These are phyloP conservation scores for Cercospora sp. DNA, from an alignment of 2,329 filamentous ascomycete genomes.

Conservation along the genomic window DNA sequence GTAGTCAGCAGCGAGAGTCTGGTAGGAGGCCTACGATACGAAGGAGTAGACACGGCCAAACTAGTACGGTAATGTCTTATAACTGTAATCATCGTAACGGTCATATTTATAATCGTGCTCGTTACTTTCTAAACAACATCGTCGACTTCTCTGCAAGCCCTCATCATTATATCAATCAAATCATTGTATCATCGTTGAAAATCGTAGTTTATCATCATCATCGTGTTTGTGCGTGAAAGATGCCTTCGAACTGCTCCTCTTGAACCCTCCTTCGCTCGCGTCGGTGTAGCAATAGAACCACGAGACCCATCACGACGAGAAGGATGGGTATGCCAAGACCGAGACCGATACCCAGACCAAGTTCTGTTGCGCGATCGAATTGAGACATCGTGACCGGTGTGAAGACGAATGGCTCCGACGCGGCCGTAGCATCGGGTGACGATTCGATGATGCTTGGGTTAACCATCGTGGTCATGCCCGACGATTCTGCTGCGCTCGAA, in stretches of 20 bases:
- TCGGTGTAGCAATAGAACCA: slow-evolving; percentile 4
- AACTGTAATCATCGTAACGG: not conserved
- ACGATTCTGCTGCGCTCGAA: slow-evolving; percentile 3
- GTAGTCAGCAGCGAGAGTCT: not conserved
- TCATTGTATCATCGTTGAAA: slow-evolving; percentile 7
- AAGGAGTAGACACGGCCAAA: not conserved
- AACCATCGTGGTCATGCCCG: slow-evolving; percentile 4
- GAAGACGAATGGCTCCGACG: slow-evolving; percentile 11
- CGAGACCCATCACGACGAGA: slow-evolving; percentile 2
- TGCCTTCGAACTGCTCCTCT: slow-evolving; percentile 7
- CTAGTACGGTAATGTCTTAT: not conserved
- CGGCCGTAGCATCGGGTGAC: slow-evolving; percentile 4
- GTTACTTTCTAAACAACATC: slow-evolving; percentile 6
- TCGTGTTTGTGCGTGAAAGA: slow-evolving; percentile 5
- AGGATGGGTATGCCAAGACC: slow-evolving; percentile 13
- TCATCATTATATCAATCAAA: slow-evolving; percentile 8
- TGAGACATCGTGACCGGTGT: not conserved
- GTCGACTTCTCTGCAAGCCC: not conserved
- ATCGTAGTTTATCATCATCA: slow-evolving; percentile 4
- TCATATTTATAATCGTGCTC: slow-evolving; percentile 1
- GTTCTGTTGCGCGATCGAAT: slow-evolving; percentile 11
- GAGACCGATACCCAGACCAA: slow-evolving; percentile 16
- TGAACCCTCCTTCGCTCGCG: slow-evolving; percentile 6
- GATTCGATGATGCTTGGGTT: not conserved
- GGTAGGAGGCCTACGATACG: not conserved